These are phyloP conservation scores for Naganishia friedmannii DNA, from an alignment of 768 basidiomycete genomes.

Conservation along the genomic window DNA sequence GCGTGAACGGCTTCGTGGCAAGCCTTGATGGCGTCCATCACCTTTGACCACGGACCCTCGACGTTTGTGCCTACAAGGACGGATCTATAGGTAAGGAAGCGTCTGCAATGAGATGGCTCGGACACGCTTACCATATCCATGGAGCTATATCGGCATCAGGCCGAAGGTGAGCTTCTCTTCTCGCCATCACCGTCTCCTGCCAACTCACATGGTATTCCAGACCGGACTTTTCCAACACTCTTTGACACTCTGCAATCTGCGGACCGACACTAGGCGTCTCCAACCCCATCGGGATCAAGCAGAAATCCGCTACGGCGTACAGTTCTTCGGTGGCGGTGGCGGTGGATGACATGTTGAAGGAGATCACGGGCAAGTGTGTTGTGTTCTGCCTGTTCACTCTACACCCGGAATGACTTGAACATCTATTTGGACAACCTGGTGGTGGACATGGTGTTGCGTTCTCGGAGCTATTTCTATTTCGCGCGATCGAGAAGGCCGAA, in stretches of 20 bases:
- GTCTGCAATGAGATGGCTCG: neutral
- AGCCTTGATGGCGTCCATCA: conserved; percentile 80
- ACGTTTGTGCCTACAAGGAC: conserved; percentile 64
- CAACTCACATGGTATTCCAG: conserved; percentile 67
- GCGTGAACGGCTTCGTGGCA: conserved; percentile 62
- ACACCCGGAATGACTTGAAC: neutral
- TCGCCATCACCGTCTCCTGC: too few relatives aligned
- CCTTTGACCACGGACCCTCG: conserved; percentile 82
- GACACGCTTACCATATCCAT: conserved; percentile 21
- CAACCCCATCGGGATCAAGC: conserved; percentile 50
- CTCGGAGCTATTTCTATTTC: conserved; percentile 5
- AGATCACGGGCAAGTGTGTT: neutral
- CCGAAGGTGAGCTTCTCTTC: conserved; percentile 41
- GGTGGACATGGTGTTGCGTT: too few relatives aligned
- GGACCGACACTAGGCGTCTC: conserved; percentile 45
- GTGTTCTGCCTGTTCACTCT: neutral
- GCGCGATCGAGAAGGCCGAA: neutral
- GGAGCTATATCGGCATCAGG: neutral
- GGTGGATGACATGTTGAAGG: conserved; percentile 1
- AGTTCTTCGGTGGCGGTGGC: conserved; percentile 29
- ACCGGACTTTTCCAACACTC: conserved; percentile 76
- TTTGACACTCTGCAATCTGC: conserved; percentile 59
- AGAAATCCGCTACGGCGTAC: conserved; percentile 52
- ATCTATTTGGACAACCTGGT: too few relatives aligned
- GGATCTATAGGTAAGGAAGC: neutral